Evolutionary conservation across 352 stramenopile species (phyloP).

Genomic region (Globisporangium middletonii): DNA sequence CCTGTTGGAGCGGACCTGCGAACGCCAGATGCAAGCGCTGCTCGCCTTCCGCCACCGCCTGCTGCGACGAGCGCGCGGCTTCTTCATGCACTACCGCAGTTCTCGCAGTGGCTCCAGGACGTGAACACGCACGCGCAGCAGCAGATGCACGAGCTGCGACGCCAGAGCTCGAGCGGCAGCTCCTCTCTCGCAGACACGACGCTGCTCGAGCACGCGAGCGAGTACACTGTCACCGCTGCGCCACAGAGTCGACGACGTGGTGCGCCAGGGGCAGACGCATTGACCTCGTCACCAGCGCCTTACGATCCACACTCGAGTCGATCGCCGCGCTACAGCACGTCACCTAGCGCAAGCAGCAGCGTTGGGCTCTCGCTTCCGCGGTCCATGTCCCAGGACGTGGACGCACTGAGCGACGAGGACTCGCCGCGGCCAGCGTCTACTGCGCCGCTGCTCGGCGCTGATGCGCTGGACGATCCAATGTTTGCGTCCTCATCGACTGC

Average conservation of each 20-base stretch:
- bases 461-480: too few species aligned
- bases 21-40: not conserved
- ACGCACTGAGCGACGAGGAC: too few species aligned
- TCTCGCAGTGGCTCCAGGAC: constrained; percentile 25
- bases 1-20: not conserved
- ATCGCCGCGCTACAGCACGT: too few species aligned
- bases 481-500: not conserved
- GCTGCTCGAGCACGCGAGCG: not conserved
- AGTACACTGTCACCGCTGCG: not conserved
- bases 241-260: too few species aligned
- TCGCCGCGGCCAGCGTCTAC: too few species aligned
- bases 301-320: too few species aligned
- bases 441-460: too few species aligned
- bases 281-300: too few species aligned
- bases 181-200: not conserved
- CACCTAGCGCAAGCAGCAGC: too few species aligned
- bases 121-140: constrained; percentile 9
- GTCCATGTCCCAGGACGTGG: too few species aligned
- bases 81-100: constrained; percentile 11
- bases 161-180: constrained; percentile 1
- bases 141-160: constrained; percentile 3
- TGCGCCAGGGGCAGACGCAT: not conserved
- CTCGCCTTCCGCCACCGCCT: not conserved
- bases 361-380: too few species aligned
- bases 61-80: not conserved